Evolutionary conservation across 441 rosid genomes (phyloP), one percentile per base, ranked within the genome.

Genomic region (Melastoma candidum): DNA sequence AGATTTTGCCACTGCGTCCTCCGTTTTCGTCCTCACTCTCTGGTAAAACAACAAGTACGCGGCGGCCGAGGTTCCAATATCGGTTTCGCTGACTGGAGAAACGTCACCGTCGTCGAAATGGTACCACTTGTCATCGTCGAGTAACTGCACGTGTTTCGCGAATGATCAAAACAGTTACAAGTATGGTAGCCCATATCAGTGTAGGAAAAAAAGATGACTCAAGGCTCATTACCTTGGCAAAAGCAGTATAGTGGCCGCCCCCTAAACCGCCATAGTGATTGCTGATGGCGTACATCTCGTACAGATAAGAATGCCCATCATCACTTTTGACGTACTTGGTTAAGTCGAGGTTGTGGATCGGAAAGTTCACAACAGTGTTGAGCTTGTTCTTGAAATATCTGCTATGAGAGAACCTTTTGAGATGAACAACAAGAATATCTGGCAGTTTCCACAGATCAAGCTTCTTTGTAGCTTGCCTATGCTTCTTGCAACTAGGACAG

Each of bases 71-170:
- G 89, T 88, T 83, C 73, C 82, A 60, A 92, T 76, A 14, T 84
- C 94, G 1, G 80, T 53, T 66, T 88, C 98, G 17, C 68, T 52
- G 39, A 77, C 74, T 0, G 77, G 75, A 64, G 94, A 72, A 54
- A 88, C 95, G 48, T 72, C 85, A 53, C 84, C 78, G 58, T 87
- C 98, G 1, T 92, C 96, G 5, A 92, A 92, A 60, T 78, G 79
- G 72, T 92, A 92, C 98, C 98, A 92, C 62, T 79, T 82, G 56
- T 81, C 74, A 68, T 85, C 98, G 46, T 92, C 94, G 56, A 82
- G 72, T 77, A 85, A 66, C 97, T 92, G 83, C 74, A 68, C 4
- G 65, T 56, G 45, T 46, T 29, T 6, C 3, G 36, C 7, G 36
- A 29, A 29, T 29, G 36, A 29, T 29, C 36, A 6, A 29, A 29